Conservation (phyloP, 2,329 filamentous ascomycete species). For the Dryadomyces quercus-mongolicae region DNA sequence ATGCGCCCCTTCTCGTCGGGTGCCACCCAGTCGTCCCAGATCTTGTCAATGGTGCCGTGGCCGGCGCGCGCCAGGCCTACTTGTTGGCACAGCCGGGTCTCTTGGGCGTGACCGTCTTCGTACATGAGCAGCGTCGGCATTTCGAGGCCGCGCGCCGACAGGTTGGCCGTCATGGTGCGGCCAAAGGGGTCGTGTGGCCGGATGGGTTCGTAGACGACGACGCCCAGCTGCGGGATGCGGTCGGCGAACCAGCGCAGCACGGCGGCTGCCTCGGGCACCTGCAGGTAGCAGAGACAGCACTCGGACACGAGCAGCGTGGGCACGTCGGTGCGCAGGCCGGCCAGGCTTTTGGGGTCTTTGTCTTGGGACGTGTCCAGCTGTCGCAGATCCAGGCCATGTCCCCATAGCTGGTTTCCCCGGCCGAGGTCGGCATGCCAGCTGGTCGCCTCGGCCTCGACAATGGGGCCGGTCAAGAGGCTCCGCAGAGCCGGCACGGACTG, state of each 20-base stretch:
- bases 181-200: constrained; percentile 77
- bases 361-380: too few relatives aligned
- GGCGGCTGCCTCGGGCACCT: constrained; percentile 46
- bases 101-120: constrained; percentile 55
- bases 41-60: constrained; percentile 35
- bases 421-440: constrained; percentile 29
- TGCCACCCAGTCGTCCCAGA: constrained; percentile 67
- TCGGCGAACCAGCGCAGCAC: constrained; percentile 55
- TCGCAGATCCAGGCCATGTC: constrained; percentile 61
- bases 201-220: constrained; percentile 84
- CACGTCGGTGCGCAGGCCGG: constrained; percentile 38
- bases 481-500: constrained; percentile 32
- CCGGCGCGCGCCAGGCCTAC: constrained; percentile 47
- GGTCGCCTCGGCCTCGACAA: constrained; percentile 20
- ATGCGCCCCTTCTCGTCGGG: constrained; percentile 66
- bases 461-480: constrained; percentile 24
- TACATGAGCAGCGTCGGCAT: constrained; percentile 75
- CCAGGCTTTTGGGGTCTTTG: constrained; percentile 16
- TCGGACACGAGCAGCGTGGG: constrained; percentile 87
- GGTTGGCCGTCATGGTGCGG: constrained; percentile 81
- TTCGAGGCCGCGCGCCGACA: constrained; percentile 67
- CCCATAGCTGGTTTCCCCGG: constrained; percentile 32
- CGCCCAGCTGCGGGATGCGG: constrained; percentile 31
- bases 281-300: constrained; percentile 88
- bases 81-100: constrained; percentile 42